A percentile compares a stretch with the other conserved stretches of the same genome.
Conservation (phyloP, 2,329 filamentous ascomycete genomes). For the Xylariales sp. region DNA sequence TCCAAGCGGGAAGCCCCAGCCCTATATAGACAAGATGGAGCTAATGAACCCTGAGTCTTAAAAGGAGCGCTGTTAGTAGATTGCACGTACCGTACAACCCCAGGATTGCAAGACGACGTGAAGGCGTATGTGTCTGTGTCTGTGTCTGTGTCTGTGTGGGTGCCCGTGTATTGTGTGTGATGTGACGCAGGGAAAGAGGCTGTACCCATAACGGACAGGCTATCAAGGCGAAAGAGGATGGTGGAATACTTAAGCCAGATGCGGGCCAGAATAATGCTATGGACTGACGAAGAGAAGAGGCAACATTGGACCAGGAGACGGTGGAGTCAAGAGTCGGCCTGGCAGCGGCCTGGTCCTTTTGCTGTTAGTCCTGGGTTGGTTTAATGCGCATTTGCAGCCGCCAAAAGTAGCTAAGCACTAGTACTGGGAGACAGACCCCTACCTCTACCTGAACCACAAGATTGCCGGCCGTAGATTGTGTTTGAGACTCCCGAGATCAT, state of each 20-base stretch:
- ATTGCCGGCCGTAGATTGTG: neutral
- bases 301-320: neutral
- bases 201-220: neutral
- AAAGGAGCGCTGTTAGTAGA: neutral
- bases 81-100: conserved; percentile 4
- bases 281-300: neutral
- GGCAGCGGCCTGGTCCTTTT: neutral
- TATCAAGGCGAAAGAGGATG: conserved; percentile 7
- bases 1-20: conserved; percentile 13
- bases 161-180: conserved; percentile 5
- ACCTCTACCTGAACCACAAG: neutral
- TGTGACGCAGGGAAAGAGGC: conserved; percentile 6
- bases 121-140: neutral
- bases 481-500: neutral
- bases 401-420: too few species aligned
- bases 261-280: conserved; percentile 1
- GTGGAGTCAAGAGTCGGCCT: neutral
- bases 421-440: neutral
- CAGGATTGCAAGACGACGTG: neutral
- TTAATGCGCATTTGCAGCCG: too few species aligned
- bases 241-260: neutral
- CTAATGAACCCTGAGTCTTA: conserved; percentile 6
- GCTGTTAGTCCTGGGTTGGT: neutral
- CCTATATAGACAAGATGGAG: conserved; percentile 12
- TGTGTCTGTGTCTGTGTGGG: neutral